Evolutionary conservation across 2,329 filamentous ascomycete genomes (phyloP).

Genomic region (Onygenales sp.): DNA sequence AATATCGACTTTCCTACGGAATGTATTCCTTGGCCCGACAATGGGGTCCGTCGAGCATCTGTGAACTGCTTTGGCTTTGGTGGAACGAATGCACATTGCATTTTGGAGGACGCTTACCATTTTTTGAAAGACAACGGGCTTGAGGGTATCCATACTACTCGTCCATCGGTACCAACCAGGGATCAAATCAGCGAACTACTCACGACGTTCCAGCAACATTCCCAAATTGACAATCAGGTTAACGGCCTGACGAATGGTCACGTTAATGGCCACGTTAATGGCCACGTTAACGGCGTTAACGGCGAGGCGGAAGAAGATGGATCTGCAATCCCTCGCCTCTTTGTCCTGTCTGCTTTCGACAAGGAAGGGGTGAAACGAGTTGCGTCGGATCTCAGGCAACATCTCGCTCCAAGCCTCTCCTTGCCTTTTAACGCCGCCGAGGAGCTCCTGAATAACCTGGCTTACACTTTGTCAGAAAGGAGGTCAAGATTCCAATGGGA

Average conservation of each 20-base stretch:
- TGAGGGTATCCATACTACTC: slow-evolving; percentile 6
- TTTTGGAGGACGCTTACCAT: slow-evolving; percentile 14
- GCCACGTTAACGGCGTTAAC: neutral
- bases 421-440: neutral
- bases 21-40: slow-evolving; percentile 18
- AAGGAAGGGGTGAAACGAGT: slow-evolving; percentile 25
- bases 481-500: slow-evolving; percentile 3
- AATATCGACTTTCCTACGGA: slow-evolving; percentile 12
- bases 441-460: slow-evolving; percentile 4
- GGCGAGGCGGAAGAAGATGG: neutral
- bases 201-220: neutral
- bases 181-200: neutral
- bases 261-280: neutral
- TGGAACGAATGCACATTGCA: slow-evolving; percentile 19
- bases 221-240: neutral
- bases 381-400: slow-evolving; percentile 15
- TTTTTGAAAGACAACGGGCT: slow-evolving; percentile 5
- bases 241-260: neutral
- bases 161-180: neutral
- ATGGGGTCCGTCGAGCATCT: slow-evolving; percentile 17
- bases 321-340: slow-evolving; percentile 1
- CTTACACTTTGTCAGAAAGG: slow-evolving; percentile 6
- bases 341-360: slow-evolving; percentile 11
- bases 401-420: neutral
- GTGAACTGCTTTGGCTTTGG: slow-evolving; percentile 27